Conservation (phyloP, 2,329 filamentous ascomycete genomes). For the Colletotrichum sp. region DNA sequence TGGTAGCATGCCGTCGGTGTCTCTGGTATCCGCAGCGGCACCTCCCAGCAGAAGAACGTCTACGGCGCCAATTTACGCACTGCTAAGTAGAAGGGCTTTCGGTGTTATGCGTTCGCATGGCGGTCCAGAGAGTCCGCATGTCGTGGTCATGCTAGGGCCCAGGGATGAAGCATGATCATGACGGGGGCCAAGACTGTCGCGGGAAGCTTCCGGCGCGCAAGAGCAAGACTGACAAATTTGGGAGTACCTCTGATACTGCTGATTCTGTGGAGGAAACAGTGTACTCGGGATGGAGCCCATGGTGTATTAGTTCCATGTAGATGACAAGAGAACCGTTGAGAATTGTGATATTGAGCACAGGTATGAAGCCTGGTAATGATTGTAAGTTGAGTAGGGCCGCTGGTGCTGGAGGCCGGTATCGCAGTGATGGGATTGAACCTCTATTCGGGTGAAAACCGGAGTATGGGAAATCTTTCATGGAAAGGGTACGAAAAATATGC, state of each 20-base stretch:
- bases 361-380: neutral
- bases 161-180: neutral
- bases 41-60: too few relatives aligned
- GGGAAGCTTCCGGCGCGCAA: too few relatives aligned
- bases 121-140: too few relatives aligned
- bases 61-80: too few relatives aligned
- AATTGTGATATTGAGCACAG: neutral
- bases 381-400: neutral
- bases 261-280: neutral
- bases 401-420: neutral
- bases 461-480: neutral
- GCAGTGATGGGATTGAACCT: neutral
- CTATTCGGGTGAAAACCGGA: neutral
- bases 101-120: too few relatives aligned
- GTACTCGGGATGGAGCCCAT: neutral
- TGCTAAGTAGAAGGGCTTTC: too few relatives aligned
- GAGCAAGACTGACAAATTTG: neutral
- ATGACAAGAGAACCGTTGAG: neutral
- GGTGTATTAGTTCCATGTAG: neutral
- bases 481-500: neutral
- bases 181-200: neutral
- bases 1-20: neutral
- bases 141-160: too few relatives aligned
- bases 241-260: neutral
- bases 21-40: too few relatives aligned